Evolutionary conservation across 2,329 filamentous ascomycete species (phyloP), one percentile per base, ranked within the genome.

Genomic region (Colletotrichum sp.): DNA sequence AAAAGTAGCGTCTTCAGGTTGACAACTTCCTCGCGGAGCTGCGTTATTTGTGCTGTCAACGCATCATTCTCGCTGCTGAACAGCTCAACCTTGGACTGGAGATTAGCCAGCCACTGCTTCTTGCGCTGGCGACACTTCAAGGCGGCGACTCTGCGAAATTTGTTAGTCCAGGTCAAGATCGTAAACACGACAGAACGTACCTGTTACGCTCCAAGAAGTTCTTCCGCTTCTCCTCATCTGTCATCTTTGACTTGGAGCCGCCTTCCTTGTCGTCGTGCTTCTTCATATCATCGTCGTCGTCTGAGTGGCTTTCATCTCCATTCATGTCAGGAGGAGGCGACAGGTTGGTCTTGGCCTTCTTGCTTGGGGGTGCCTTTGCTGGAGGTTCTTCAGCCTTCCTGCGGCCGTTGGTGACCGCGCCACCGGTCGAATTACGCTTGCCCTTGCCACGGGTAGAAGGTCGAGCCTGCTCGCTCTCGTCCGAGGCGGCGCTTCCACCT

Each of bases 101-200:
- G 90, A 80, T 98, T 99, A 36, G 95, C 95, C 74, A 99, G 91
- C 97, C 97, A 99, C 84, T 99, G 97, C 90, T 99, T 99, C 90
- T 99, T 99, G 24, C 97, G 92, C 85, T 99, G 97, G 77, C 97
- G 94, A 85, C 97, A 99, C 83, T 99, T 99, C 76, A 99, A 89
- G 5, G 97, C 97, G 78, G 97, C 97, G 79, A 99, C 96, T 83
- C 97, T 98, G 79, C 26, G 28, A 65, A 15, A 13, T 55, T 36
- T 28, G 75, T 84, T 81, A 85, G 79, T 24, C 75, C 60, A 26
- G 71, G 18, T 9, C 6, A 21, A 21, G 5, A 5, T 24, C 28
- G 32, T 65, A 6, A 55, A 64, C 3, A 13, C 13, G 4, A 68
- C 49, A 68, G 12, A 32, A 9, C 92, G 81, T 92, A 98, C 96